These are phyloP conservation scores for Ceratobasidium theobromae DNA, from an alignment of 1,284 basidiomycete species.

Conservation along the genomic window DNA sequence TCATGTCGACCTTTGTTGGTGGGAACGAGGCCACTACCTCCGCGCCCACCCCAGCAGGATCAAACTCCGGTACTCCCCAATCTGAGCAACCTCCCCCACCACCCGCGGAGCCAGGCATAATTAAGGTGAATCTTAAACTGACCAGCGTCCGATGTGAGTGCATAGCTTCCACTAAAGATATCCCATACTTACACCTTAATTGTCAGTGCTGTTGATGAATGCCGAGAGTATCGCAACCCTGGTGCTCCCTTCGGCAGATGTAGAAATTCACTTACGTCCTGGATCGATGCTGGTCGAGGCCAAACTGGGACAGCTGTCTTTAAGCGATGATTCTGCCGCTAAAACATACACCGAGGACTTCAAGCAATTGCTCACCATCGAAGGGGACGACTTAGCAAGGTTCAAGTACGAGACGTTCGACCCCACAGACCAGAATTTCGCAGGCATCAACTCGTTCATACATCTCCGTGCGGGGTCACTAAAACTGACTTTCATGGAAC, in stretches of 20 bases:
- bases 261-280: conserved; percentile 74
- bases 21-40: conserved; percentile 42
- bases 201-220: conserved; percentile 79
- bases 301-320: conserved; percentile 80
- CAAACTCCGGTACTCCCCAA: conserved; percentile 8
- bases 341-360: conserved; percentile 66
- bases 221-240: conserved; percentile 81
- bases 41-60: conserved; percentile 11
- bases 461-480: conserved; percentile 88
- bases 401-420: conserved; percentile 96
- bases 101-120: conserved; percentile 54
- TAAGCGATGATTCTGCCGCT: conserved; percentile 74
- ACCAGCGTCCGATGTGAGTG: conserved; percentile 79
- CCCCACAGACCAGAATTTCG: conserved; percentile 60
- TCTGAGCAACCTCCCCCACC: conserved; percentile 23
- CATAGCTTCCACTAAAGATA: background rate
- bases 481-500: conserved; percentile 86
- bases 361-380: conserved; percentile 89
- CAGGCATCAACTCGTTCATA: conserved; percentile 85
- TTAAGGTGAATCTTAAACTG: conserved; percentile 82
- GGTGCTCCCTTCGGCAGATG: conserved; percentile 88
- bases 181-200: conserved; percentile 27
- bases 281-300: conserved; percentile 81
- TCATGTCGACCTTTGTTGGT: conserved; percentile 94
- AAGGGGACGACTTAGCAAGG: conserved; percentile 93